Base-by-base conservation (phyloP, 805 yeast species). In the Saccharomycopsis selenospora region DNA sequence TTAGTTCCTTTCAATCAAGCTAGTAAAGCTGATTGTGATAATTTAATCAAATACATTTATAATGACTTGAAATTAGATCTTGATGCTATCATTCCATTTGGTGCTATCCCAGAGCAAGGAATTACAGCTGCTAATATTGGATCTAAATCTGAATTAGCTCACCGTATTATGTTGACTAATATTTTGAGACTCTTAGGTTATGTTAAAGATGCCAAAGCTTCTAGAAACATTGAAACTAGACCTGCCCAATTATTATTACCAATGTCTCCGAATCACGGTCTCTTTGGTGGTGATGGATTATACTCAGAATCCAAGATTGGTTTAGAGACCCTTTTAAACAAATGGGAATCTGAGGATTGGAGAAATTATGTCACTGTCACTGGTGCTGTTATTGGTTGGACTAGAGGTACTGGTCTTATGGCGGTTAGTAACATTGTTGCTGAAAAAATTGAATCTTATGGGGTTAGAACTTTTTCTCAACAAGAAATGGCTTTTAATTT, bases 1-100 rank as follows among this genome's bases (percentile, higher is more conserved):
- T 97, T 93, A 57, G 99, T 93, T 59, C 99, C 99, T 57, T 93
- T 93, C 77, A 93, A 93, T 75, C 98, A 93, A 74, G 99, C 95
- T 67, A 89, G 97, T 36, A 85, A 83, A 63, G 88, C 83, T 65
- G 99, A 93, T 69, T 95, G 89, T 55, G 84, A 85, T 59, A 84
- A 90, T 45, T 78, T 93, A 56, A 75, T 90, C 51, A 76, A 81
- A 50, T 93, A 79, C 76, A 88, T 93, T 64, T 93, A 91, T 66
- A 83, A 81, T 61, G 87, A 78, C 56, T 79, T 74, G 48, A 81
- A 84, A 76, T 77, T 83, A 64, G 99, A 93, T 66, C 77, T 93
- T 64, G 99, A 93, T 71, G 95, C 80, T 57, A 79, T 93, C 56
- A 80, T 93, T 66, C 99, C 99, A 61, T 93, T 93, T 64, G 99